These are phyloP conservation scores for Polytrichum formosum DNA, from an alignment of 225 moss, liverwort and hornwort genomes.

Conservation along the genomic window DNA sequence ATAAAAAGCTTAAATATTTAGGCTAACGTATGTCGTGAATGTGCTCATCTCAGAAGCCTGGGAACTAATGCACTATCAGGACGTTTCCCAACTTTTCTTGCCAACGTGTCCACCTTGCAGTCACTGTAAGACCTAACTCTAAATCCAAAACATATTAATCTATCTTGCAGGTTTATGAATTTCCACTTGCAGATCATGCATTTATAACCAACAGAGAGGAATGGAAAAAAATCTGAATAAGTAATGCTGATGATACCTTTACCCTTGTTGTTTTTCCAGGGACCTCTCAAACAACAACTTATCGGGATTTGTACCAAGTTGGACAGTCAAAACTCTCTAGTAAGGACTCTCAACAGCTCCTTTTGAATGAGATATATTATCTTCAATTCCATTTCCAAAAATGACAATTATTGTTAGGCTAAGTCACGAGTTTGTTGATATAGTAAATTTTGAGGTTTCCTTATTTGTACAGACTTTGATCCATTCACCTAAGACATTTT, in stretches of 20 bases:
- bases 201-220: no score
- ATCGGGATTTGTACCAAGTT: slow-evolving; percentile 67
- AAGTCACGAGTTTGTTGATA: neutral
- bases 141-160: no score
- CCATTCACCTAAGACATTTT: no score
- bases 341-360: slow-evolving; percentile 27
- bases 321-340: slow-evolving; percentile 55
- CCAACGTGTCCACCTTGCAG: slow-evolving; percentile 45
- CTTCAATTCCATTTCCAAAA: no score
- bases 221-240: no score
- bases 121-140: slow-evolving; percentile 34
- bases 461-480: neutral
- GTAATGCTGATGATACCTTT: neutral
- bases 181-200: no score
- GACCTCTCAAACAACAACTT: slow-evolving; percentile 81
- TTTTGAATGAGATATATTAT: no score
- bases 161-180: no score
- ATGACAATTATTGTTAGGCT: no score
- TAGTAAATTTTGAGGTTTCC: slow-evolving; percentile 3
- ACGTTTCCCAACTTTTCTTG: slow-evolving; percentile 50
- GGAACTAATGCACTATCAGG: slow-evolving; percentile 50
- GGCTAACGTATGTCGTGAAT: no score
- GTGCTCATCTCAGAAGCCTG: slow-evolving; percentile 37
- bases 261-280: slow-evolving; percentile 27
- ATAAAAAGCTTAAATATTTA: neutral